A percentile compares a stretch with the other conserved stretches of the same genome.
phyloP scores from a whole-genome alignment of 2,329 filamentous ascomycete genomes.

The Aspergillus fumigatus region DNA sequence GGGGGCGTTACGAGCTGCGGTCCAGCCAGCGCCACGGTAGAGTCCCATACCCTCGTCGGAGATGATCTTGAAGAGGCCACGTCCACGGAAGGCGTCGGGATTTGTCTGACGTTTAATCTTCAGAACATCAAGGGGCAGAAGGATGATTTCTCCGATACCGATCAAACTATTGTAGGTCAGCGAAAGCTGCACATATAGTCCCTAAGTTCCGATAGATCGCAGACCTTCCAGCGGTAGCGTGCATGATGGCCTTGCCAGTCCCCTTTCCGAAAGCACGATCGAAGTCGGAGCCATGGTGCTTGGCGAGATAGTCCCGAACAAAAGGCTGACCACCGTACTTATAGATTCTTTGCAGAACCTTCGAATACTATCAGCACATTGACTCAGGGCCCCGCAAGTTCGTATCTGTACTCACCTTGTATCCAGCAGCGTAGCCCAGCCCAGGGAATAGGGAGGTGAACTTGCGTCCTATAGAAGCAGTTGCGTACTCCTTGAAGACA shows the following conservation, averaged over 20 bases:
- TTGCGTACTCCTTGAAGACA: constrained; percentile 87
- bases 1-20: constrained; percentile 91
- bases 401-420: constrained; percentile 62
- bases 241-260: constrained; percentile 96
- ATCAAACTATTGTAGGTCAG: constrained; percentile 60
- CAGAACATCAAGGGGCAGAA: constrained; percentile 90
- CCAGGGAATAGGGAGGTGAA: constrained; percentile 96
- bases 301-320: constrained; percentile 79
- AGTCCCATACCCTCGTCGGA: constrained; percentile 91
- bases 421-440: constrained; percentile 93
- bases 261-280: constrained; percentile 90
- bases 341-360: constrained; percentile 91
- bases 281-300: constrained; percentile 77
- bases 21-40: constrained; percentile 97
- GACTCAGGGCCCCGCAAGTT: not conserved
- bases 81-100: constrained; percentile 93
- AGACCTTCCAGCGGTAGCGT: constrained; percentile 88
- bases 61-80: constrained; percentile 84
- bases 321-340: constrained; percentile 98
- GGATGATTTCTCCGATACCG: constrained; percentile 93
- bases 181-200: not conserved
- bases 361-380: constrained; percentile 11
- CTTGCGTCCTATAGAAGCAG: constrained; percentile 65
- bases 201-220: constrained; percentile 9
- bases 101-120: constrained; percentile 99